These are phyloP conservation scores for Pseudoscleropodium purum DNA, from an alignment of 225 moss, liverwort and hornwort genomes.

Conservation along the genomic window DNA sequence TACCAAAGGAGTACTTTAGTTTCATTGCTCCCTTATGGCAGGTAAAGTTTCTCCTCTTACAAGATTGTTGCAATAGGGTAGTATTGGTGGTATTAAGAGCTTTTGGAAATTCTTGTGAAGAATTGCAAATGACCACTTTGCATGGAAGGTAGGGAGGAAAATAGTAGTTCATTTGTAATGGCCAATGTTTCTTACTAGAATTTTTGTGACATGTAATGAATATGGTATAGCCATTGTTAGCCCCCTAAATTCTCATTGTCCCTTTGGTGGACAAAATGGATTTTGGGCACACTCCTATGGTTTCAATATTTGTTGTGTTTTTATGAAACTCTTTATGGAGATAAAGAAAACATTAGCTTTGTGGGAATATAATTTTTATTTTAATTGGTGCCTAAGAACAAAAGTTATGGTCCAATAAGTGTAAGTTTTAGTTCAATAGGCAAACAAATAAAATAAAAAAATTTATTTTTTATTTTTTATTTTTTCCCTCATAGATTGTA, in stretches of 20 bases:
- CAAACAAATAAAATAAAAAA: too few species aligned
- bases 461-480: too few species aligned
- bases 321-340: too few species aligned
- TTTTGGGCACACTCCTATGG: fast-evolving
- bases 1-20: fast-evolving
- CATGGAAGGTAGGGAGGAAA: neutral
- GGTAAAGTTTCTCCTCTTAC: neutral
- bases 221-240: neutral
- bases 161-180: neutral
- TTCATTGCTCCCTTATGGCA: fast-evolving
- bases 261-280: too few species aligned
- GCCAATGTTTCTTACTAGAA: neutral
- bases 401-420: too few species aligned
- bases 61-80: neutral
- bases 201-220: neutral
- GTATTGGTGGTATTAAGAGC: neutral
- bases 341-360: too few species aligned
- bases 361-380: too few species aligned
- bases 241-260: too few species aligned
- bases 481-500: too few species aligned
- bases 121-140: neutral
- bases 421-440: too few species aligned
- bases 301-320: too few species aligned
- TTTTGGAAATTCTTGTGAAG: neutral
- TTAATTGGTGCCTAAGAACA: too few species aligned